phyloP scores from a whole-genome alignment of 257 asterid genomes.

The Catharanthus roseus region DNA sequence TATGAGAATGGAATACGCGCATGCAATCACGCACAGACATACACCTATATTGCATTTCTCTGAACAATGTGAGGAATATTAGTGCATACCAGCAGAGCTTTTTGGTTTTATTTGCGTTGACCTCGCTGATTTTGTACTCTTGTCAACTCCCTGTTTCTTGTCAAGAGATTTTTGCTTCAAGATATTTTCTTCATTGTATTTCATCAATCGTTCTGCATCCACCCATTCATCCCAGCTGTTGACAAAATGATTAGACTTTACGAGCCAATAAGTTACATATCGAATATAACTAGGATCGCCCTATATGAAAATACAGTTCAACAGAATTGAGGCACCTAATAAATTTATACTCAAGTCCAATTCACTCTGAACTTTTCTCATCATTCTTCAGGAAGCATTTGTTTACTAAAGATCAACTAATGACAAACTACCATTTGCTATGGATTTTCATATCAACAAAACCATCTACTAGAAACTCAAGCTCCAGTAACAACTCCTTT shows the following conservation, averaged over 20 bases:
- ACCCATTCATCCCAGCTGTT: constrained; percentile 99
- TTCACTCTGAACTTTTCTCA: not conserved
- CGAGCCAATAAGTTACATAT: constrained; percentile 6
- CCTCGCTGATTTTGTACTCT: constrained; percentile 64
- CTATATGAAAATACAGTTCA: not conserved
- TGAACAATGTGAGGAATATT: not conserved
- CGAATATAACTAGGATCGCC: not conserved
- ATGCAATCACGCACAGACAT: no score
- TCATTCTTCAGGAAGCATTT: not conserved
- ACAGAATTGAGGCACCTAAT: not conserved
- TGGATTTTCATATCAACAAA: no score
- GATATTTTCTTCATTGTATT: constrained; percentile 66
- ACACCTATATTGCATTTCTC: not conserved
- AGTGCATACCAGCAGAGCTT: constrained; percentile 62
- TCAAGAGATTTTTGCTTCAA: constrained; percentile 75
- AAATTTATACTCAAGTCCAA: not conserved
- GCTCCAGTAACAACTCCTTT: no score
- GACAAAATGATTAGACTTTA: constrained; percentile 26
- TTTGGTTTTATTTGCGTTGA: constrained; percentile 70
- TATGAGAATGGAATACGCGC: no score
- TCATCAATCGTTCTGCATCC: constrained; percentile 75
- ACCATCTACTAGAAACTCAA: no score
- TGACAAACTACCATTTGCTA: no score
- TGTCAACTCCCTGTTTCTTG: constrained; percentile 72
- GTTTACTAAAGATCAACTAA: no score